Evolutionary conservation across 805 yeast genomes (phyloP), one percentile per base, ranked within the genome.

Genomic region (Ogataea methylovora): DNA sequence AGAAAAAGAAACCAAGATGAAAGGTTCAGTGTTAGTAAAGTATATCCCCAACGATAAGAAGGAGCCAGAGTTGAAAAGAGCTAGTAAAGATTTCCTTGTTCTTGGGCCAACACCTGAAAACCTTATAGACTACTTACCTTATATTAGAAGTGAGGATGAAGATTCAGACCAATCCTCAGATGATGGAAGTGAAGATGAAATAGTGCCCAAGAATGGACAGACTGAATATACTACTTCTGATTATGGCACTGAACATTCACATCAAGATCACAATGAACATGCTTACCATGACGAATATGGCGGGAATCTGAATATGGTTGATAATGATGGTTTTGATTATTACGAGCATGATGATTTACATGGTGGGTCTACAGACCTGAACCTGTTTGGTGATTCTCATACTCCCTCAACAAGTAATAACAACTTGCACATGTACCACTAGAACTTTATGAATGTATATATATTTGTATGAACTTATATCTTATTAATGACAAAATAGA

Each of bases 21-120:
- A 46, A 29, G 57, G 56, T 1, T 45, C 58, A 0, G 53, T 54
- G 1, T 32, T 57, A 4, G 36, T 43, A 1, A 48, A 53, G 13
- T 42, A 45, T 31, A 36, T 52, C 19, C 60, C 60, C 3, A 31
- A 43, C n/a, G 61, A 54, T 27, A 41, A 44, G 13, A 40, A 34
- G 26, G 43, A 40, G n/a, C 27, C 40, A 13, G 40, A 41, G n/a
- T 39, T 36, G 14, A 35, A 24, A n/a, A 45, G 39, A 29, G 47
- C 53, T 5, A 38, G 37, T 21, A 45, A 44, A 24, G 61, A 59
- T 30, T 55, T 54, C 34, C 29, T 56, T 11, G 51, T 60, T 13
- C 42, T 48, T 7, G 65, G 63, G 0, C 62, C 63, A 1, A 50
- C 61, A 10, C 63, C 65, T 2, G 61, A 56, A 15, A 48, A 37